These are phyloP conservation scores for Candida yuanshanica DNA, from an alignment of 805 yeast genomes.

Conservation along the genomic window DNA sequence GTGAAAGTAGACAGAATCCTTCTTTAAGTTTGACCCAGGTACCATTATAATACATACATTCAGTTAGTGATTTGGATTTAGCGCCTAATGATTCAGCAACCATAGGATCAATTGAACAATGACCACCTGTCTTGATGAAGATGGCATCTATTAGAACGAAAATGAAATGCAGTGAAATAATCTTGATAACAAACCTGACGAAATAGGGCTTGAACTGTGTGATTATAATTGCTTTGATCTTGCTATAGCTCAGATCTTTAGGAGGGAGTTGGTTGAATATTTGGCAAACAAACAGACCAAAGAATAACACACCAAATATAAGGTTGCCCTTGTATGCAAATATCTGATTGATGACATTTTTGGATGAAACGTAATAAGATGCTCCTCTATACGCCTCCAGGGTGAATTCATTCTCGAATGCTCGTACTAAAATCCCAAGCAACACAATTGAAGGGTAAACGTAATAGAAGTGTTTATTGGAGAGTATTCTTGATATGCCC, in stretches of 20 bases:
- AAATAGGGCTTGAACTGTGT: constrained; percentile 16
- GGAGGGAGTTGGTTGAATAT: background rate
- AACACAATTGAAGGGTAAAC: constrained; percentile 7
- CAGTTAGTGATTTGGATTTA: constrained; percentile 1
- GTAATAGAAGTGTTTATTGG: constrained; percentile 1
- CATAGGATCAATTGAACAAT: constrained; percentile 19
- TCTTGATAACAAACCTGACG: constrained; percentile 23
- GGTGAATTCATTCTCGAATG: background rate
- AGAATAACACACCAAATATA: constrained; percentile 20
- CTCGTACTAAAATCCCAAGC: background rate
- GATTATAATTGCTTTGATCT: background rate
- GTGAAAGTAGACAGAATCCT: constrained; percentile 12
- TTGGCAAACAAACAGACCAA: constrained; percentile 12
- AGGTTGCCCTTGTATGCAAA: constrained; percentile 33
- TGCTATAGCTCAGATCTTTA: background rate
- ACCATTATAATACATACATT: constrained; percentile 15
- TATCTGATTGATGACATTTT: constrained; percentile 25
- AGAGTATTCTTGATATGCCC: background rate
- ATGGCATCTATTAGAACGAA: constrained; percentile 28
- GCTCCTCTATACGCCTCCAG: background rate
- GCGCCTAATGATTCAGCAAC: constrained; percentile 7
- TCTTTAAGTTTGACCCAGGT: constrained; percentile 15
- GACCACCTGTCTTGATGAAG: constrained; percentile 30
- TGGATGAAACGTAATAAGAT: constrained; percentile 16
- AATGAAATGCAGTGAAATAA: constrained; percentile 15